Evolutionary conservation across 495 filamentous ascomycete genomes (phyloP).

Genomic region (Cercophora scortea): DNA sequence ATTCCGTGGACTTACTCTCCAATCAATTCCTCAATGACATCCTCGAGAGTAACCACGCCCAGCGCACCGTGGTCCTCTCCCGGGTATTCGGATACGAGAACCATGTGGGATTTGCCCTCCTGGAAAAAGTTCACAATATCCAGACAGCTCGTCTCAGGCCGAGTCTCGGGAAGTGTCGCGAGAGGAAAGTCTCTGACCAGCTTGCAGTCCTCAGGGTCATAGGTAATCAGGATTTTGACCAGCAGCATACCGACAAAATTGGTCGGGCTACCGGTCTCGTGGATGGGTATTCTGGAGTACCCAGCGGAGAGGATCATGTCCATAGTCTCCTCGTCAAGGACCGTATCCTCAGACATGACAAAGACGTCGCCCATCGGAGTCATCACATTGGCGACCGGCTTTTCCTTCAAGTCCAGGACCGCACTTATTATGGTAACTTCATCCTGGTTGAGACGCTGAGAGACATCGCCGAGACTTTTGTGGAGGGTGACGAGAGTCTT

Average conservation of each 20-base stretch:
- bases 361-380: conserved; percentile 97
- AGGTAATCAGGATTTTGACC: conserved; percentile 97
- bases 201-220: conserved; percentile 88
- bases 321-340: conserved; percentile 88
- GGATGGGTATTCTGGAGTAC: conserved; percentile 92
- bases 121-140: conserved; percentile 99
- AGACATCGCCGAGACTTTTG: conserved; percentile 76
- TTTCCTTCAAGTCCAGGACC: conserved; percentile 92
- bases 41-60: conserved; percentile 91
- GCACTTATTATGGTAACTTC: conserved; percentile 98
- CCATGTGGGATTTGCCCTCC: conserved; percentile 98
- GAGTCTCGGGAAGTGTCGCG: conserved; percentile 89
- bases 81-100: conserved; percentile 83
- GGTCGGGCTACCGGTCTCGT: conserved; percentile 69
- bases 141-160: conserved; percentile 88
- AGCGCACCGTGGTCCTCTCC: conserved; percentile 83
- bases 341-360: conserved; percentile 83
- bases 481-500: conserved; percentile 78
- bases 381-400: conserved; percentile 91
- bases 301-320: conserved; percentile 84
- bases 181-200: conserved; percentile 82
- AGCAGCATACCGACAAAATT: conserved; percentile 97
- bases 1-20: conserved; percentile 68
- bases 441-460: conserved; percentile 88
- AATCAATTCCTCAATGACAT: conserved; percentile 97